Conservation (phyloP, 495 filamentous ascomycete genomes). For the Neurospora sublineolata region DNA sequence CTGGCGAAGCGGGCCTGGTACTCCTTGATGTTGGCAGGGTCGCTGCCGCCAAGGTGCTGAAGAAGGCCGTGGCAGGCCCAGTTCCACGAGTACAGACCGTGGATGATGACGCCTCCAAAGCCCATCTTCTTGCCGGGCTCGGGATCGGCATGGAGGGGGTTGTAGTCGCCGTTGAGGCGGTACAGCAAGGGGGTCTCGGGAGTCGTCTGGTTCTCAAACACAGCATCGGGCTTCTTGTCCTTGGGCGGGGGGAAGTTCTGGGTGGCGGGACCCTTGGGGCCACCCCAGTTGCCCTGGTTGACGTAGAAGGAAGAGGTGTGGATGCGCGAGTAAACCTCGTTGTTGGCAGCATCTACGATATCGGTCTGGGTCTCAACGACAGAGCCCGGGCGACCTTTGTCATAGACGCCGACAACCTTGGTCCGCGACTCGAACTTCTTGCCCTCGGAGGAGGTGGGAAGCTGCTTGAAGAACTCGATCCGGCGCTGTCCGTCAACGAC, state of each 20-base stretch:
- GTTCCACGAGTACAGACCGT: constrained; percentile 81
- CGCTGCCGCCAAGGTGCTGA: constrained; percentile 56
- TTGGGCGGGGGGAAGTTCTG: constrained; percentile 63
- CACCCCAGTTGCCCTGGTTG: constrained; percentile 78
- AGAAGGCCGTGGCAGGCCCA: constrained; percentile 65
- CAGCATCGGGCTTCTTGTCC: constrained; percentile 60
- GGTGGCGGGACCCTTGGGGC: constrained; percentile 74
- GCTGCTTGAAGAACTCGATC: constrained; percentile 63
- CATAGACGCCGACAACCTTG: constrained; percentile 79
- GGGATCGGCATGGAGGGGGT: constrained; percentile 77
- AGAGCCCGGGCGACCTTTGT: constrained; percentile 76
- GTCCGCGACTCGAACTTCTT: constrained; percentile 63
- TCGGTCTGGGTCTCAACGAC: constrained; percentile 72
- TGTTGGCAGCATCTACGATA: constrained; percentile 57
- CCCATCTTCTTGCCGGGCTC: constrained; percentile 81
- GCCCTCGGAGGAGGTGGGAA: constrained; percentile 62
- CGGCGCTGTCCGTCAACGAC: constrained; percentile 80
- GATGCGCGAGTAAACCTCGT: constrained; percentile 61
- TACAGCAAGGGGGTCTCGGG: constrained; percentile 64
- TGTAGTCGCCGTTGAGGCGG: constrained; percentile 82
- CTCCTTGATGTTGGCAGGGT: constrained; percentile 68
- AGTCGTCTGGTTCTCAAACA: constrained; percentile 56
- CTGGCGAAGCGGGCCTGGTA: constrained; percentile 82
- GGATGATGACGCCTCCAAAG: constrained; percentile 79
- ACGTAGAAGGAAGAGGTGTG: constrained; percentile 66